phyloP scores from a whole-genome alignment of 2,329 filamentous ascomycete genomes.

The Hymenoscyphus repandus region DNA sequence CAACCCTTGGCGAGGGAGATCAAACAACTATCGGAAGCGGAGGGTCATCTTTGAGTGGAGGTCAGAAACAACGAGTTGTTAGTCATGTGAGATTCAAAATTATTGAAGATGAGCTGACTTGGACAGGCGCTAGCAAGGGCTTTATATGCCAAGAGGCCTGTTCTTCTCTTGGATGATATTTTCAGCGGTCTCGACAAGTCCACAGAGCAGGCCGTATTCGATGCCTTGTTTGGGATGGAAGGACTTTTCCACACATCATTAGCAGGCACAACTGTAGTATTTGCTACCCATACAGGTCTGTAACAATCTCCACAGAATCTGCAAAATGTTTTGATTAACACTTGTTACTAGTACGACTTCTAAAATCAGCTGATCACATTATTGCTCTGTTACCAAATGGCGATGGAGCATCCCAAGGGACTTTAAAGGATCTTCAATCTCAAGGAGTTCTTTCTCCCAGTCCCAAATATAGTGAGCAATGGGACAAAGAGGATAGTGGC shows the following conservation, averaged over 20 bases:
- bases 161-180: conserved; percentile 23
- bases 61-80: conserved; percentile 16
- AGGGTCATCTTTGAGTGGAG: conserved; percentile 15
- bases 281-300: conserved; percentile 35
- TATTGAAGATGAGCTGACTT: too few relatives aligned
- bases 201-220: conserved; percentile 19
- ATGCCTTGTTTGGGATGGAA: conserved; percentile 9
- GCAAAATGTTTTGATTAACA: too few relatives aligned
- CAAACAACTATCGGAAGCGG: conserved; percentile 21
- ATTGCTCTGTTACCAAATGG: conserved; percentile 33
- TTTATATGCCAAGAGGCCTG: conserved; percentile 11
- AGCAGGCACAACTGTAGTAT: conserved; percentile 34
- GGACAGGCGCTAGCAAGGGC: conserved; percentile 25
- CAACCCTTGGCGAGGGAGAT: conserved; percentile 19
- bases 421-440: too few relatives aligned
- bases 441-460: too few relatives aligned
- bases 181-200: conserved; percentile 23
- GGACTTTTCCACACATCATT: conserved; percentile 16
- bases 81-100: too few relatives aligned
- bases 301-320: too few relatives aligned
- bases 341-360: conserved; percentile 13
- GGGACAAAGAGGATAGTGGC: too few relatives aligned
- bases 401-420: too few relatives aligned
- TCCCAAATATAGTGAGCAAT: too few relatives aligned
- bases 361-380: conserved; percentile 36